These are phyloP conservation scores for Ophidiomyces ophidiicola DNA, from an alignment of 2,329 filamentous ascomycete species.

Conservation along the genomic window DNA sequence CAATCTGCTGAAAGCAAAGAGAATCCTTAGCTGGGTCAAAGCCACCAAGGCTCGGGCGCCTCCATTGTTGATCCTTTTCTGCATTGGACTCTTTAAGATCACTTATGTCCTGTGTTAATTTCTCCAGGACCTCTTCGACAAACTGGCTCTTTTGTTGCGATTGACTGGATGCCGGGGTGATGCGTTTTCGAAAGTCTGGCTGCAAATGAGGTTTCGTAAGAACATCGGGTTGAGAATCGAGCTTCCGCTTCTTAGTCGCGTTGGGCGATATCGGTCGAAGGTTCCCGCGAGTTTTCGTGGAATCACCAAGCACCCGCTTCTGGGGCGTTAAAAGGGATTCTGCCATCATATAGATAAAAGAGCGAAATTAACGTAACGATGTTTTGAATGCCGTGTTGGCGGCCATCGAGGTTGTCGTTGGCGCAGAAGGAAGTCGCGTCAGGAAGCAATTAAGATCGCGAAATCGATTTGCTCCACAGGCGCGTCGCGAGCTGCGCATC, in stretches of 20 bases:
- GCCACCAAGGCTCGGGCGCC: conserved; percentile 48
- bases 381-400: no score
- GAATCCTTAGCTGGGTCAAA: conserved; percentile 54
- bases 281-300: conserved; percentile 52
- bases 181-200: conserved; percentile 43
- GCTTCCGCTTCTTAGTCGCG: conserved; percentile 68
- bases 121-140: conserved; percentile 86
- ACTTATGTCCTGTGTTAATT: conserved; percentile 85
- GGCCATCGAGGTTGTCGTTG: no score
- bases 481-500: no score
- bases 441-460: background rate
- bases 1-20: conserved; percentile 90
- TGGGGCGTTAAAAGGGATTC: conserved; percentile 41
- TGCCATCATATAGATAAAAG: no score
- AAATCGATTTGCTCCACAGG: no score
- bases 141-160: conserved; percentile 75
- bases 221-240: conserved; percentile 46
- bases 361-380: no score
- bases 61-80: conserved; percentile 91
- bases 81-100: conserved; percentile 74
- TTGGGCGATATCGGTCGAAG: conserved; percentile 38
- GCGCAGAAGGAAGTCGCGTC: no score
- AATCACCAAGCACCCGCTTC: conserved; percentile 61
- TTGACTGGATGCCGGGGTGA: conserved; percentile 52
- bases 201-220: conserved; percentile 51